These are phyloP conservation scores for Hymenoscyphus albidus DNA, from an alignment of 2,329 filamentous ascomycete genomes.

Conservation along the genomic window DNA sequence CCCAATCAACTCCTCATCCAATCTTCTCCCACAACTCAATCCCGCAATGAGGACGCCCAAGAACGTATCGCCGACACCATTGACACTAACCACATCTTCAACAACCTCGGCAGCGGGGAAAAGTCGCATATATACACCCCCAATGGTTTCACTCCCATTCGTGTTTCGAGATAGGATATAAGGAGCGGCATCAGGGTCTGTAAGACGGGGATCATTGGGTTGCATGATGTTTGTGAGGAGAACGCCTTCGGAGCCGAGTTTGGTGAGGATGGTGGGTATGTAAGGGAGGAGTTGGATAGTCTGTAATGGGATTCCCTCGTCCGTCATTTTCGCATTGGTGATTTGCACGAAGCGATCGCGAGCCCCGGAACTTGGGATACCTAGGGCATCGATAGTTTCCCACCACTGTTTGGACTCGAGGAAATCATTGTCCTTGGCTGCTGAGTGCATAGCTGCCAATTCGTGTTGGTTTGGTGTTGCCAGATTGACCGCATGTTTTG, in stretches of 20 bases:
- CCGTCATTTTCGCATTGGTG: slow-evolving; percentile 65
- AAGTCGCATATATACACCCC: slow-evolving; percentile 79
- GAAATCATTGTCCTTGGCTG: slow-evolving; percentile 62
- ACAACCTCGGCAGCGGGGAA: slow-evolving; percentile 61
- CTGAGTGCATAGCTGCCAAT: slow-evolving; percentile 70
- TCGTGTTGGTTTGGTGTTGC: slow-evolving; percentile 82
- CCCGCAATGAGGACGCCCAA: slow-evolving; percentile 80
- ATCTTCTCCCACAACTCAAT: slow-evolving; percentile 49
- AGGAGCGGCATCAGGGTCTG: slow-evolving; percentile 55
- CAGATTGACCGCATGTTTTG: slow-evolving; percentile 62
- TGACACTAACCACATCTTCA: slow-evolving; percentile 77
- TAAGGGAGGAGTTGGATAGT: slow-evolving; percentile 82
- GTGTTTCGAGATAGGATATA: slow-evolving; percentile 67
- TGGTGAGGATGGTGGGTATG: slow-evolving; percentile 79
- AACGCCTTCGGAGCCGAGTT: slow-evolving; percentile 61
- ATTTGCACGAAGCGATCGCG: slow-evolving; percentile 67
- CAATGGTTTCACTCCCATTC: slow-evolving; percentile 50
- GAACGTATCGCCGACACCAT: slow-evolving; percentile 92
- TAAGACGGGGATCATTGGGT: slow-evolving; percentile 64
- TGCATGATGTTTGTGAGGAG: slow-evolving; percentile 69
- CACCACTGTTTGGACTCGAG: slow-evolving; percentile 76
- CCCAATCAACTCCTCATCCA: slow-evolving; percentile 61
- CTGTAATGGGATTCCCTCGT: slow-evolving; percentile 79
- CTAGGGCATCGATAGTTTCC: slow-evolving; percentile 71
- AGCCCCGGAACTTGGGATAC: slow-evolving; percentile 65